A percentile compares a stretch with the other conserved stretches of the same genome.
Conservation (phyloP, 352 stramenopile species). For the Hyaloperonospora brassicae region DNA sequence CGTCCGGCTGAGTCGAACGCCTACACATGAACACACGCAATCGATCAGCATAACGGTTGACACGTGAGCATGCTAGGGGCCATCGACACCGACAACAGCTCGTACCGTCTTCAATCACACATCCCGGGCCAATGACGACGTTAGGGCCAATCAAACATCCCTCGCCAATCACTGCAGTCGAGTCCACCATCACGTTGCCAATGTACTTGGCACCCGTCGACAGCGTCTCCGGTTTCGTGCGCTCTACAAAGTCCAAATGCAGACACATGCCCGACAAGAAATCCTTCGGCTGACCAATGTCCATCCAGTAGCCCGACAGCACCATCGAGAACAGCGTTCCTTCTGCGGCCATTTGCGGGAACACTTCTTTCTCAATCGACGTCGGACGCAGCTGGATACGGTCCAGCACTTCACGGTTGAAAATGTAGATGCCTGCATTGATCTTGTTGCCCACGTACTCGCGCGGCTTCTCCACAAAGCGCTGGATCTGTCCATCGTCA, state of each 20-base stretch:
- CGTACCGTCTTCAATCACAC: constrained; percentile 78
- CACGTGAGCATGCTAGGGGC: not conserved
- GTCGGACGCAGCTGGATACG: constrained; percentile 83
- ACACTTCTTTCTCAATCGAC: constrained; percentile 88
- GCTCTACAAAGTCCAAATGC: constrained; percentile 67
- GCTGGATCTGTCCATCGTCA: constrained; percentile 75
- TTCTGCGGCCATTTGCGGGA: constrained; percentile 85
- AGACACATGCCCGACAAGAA: constrained; percentile 84
- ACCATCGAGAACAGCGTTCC: constrained; percentile 82
- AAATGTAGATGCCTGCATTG: constrained; percentile 88
- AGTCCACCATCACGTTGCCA: constrained; percentile 82
- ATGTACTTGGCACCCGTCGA: constrained; percentile 64
- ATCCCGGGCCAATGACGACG: constrained; percentile 73
- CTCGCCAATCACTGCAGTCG: constrained; percentile 63
- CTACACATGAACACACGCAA: constrained; percentile 18
- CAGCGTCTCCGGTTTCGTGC: constrained; percentile 38
- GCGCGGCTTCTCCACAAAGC: constrained; percentile 85
- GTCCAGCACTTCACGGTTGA: constrained; percentile 82
- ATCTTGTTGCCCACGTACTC: constrained; percentile 89
- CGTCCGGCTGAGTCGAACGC: constrained; percentile 75
- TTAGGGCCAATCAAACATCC: constrained; percentile 79
- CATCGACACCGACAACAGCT: not conserved
- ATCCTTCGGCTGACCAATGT: constrained; percentile 87
- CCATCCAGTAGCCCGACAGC: constrained; percentile 86
- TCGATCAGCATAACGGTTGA: not conserved